Evolutionary conservation across 805 yeast species (phyloP).

Genomic region (Kuraishia molischiana): DNA sequence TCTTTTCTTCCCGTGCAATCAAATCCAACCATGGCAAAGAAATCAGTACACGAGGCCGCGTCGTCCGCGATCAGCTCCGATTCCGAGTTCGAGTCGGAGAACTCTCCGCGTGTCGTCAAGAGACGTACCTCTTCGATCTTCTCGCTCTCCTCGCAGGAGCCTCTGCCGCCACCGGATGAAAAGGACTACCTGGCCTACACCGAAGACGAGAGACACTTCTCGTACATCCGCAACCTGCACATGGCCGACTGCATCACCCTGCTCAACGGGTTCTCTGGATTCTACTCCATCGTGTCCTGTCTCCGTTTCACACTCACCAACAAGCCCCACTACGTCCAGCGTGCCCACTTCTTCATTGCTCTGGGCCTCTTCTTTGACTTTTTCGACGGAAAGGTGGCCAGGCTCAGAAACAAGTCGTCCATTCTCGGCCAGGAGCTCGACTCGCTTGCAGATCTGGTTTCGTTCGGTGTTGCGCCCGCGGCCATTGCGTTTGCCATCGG

Average conservation of each 20-base stretch:
- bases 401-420: slow-evolving; percentile 84
- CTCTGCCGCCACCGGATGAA: slow-evolving; percentile 69
- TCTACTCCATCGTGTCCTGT: slow-evolving; percentile 82
- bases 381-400: slow-evolving; percentile 94
- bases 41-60: too few relatives aligned
- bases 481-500: slow-evolving; percentile 88
- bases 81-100: background rate
- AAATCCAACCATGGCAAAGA: too few relatives aligned
- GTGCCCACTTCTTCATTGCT: slow-evolving; percentile 83
- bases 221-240: slow-evolving; percentile 79
- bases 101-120: slow-evolving; percentile 9
- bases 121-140: slow-evolving; percentile 30
- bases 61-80: background rate
- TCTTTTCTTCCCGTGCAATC: too few relatives aligned
- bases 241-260: slow-evolving; percentile 95
- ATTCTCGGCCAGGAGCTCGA: slow-evolving; percentile 97
- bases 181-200: slow-evolving; percentile 72
- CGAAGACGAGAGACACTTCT: slow-evolving; percentile 75
- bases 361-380: slow-evolving; percentile 92
- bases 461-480: slow-evolving; percentile 95
- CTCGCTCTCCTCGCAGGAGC: slow-evolving; percentile 44
- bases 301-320: slow-evolving; percentile 69
- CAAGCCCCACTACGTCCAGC: slow-evolving; percentile 59
- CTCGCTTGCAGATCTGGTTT: slow-evolving; percentile 88
- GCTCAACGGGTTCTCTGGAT: slow-evolving; percentile 90